Evolutionary conservation across 257 asterid species (phyloP).

Genomic region (Plantago ovata): DNA sequence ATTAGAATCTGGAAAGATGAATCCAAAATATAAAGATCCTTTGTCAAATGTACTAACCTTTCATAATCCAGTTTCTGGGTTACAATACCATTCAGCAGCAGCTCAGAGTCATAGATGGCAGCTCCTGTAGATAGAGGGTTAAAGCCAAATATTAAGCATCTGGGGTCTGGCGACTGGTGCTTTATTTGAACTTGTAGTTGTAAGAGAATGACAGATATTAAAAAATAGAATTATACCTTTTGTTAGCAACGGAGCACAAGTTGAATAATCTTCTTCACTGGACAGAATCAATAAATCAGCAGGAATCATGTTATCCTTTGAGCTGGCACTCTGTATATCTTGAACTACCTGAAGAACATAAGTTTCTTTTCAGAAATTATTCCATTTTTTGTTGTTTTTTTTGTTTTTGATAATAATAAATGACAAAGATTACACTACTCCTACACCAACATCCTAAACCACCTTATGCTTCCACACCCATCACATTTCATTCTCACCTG

Average conservation of each 20-base stretch:
- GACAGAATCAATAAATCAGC: constrained; percentile 54
- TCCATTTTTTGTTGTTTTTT: too few species aligned
- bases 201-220: not conserved
- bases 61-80: constrained; percentile 61
- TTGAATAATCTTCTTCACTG: constrained; percentile 49
- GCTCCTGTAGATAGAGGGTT: constrained; percentile 46
- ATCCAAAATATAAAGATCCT: not conserved
- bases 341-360: constrained; percentile 44
- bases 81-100: constrained; percentile 69
- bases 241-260: constrained; percentile 53
- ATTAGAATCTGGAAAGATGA: not conserved
- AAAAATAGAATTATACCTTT: constrained; percentile 38
- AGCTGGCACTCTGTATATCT: constrained; percentile 19
- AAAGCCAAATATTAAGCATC: constrained; percentile 10
- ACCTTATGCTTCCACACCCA: too few species aligned
- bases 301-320: constrained; percentile 23
- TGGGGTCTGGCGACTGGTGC: constrained; percentile 17
- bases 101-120: constrained; percentile 62
- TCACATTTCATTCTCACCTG: too few species aligned
- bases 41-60: constrained; percentile 35
- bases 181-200: not conserved
- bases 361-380: constrained; percentile 9
- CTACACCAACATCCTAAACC: too few species aligned
- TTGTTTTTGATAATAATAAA: too few species aligned
- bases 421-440: too few species aligned